Conservation (phyloP, 1,284 basidiomycete genomes). For the Papiliotrema nemorosa region DNA sequence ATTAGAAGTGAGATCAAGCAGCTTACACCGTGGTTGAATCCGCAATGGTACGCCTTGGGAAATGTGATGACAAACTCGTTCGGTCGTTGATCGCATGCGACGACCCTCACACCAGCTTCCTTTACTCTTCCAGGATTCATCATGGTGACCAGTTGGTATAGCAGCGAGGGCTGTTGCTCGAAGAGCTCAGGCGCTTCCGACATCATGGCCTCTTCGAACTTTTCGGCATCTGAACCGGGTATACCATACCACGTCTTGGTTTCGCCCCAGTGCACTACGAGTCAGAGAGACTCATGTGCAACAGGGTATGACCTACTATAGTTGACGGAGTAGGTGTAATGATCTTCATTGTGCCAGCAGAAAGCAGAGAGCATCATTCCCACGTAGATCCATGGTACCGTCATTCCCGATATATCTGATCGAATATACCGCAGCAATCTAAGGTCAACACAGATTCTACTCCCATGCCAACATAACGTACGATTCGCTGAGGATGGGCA, state of each 20-base stretch:
- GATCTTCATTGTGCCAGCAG: slow-evolving; percentile 99
- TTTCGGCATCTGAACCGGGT: slow-evolving; percentile 87
- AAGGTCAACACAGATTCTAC: slow-evolving; percentile 40
- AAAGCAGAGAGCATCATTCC: slow-evolving; percentile 99
- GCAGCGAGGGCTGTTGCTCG: slow-evolving; percentile 91
- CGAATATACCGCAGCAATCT: slow-evolving; percentile 72
- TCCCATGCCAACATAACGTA: slow-evolving; percentile 52
- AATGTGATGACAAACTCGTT: slow-evolving; percentile 98
- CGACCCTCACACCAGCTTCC: slow-evolving; percentile 88
- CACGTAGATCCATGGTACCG: slow-evolving; percentile 99
- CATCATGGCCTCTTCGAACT: slow-evolving; percentile 94
- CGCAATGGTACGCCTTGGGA: slow-evolving; percentile 97
- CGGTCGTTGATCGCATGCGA: slow-evolving; percentile 91
- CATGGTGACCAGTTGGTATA: slow-evolving; percentile 96
- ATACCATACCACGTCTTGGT: slow-evolving; percentile 99
- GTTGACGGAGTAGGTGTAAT: slow-evolving; percentile 95
- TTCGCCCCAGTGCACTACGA: slow-evolving; percentile 94
- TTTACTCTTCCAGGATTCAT: slow-evolving; percentile 90
- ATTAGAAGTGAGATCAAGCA: background rate
- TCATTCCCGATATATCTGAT: slow-evolving; percentile 99
- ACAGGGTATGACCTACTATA: slow-evolving; percentile 63
- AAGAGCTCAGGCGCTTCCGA: slow-evolving; percentile 97
- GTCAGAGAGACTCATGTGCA: slow-evolving; percentile 22
- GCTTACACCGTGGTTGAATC: slow-evolving; percentile 94
- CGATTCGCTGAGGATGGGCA: slow-evolving; percentile 84